A percentile compares a stretch with the other conserved stretches of the same genome.
Conservation (phyloP, 345 rosid genomes). For the Moricandia arvensis region DNA sequence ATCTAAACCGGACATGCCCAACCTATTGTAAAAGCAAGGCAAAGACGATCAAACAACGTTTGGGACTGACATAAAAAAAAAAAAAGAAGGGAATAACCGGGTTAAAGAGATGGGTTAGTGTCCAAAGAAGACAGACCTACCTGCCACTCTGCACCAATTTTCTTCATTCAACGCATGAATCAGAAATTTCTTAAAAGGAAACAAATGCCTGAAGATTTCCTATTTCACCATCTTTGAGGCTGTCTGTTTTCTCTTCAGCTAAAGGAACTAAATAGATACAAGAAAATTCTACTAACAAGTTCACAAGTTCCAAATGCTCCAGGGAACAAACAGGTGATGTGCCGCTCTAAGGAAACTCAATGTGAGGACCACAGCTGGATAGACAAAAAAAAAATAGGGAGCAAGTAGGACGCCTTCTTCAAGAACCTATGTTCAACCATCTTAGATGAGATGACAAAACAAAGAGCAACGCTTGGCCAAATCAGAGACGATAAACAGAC, state of each 20-base stretch:
- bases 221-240: conserved; percentile 29
- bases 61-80: conserved; percentile 33
- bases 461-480: conserved; percentile 2
- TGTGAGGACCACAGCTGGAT: conserved; percentile 17
- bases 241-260: conserved; percentile 10
- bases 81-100: conserved; percentile 37
- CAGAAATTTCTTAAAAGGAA: conserved; percentile 27
- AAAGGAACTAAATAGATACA: neutral
- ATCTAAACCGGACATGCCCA: conserved; percentile 47
- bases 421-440: neutral
- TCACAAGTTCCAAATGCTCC: conserved; percentile 1
- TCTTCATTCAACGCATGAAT: conserved; percentile 40
- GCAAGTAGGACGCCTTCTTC: too few relatives aligned
- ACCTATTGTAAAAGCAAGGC: conserved; percentile 72
- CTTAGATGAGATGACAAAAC: conserved; percentile 17
- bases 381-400: neutral
- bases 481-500: too few relatives aligned
- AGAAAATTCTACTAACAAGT: neutral
- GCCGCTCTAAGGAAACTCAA: too few relatives aligned
- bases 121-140: conserved; percentile 59
- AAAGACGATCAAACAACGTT: conserved; percentile 62
- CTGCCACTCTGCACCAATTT: conserved; percentile 45
- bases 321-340: too few relatives aligned
- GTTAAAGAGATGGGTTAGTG: conserved; percentile 41
- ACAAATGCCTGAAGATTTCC: conserved; percentile 22